Base-by-base conservation (phyloP, 768 basidiomycete genomes). In the Tricholoma matsutake region DNA sequence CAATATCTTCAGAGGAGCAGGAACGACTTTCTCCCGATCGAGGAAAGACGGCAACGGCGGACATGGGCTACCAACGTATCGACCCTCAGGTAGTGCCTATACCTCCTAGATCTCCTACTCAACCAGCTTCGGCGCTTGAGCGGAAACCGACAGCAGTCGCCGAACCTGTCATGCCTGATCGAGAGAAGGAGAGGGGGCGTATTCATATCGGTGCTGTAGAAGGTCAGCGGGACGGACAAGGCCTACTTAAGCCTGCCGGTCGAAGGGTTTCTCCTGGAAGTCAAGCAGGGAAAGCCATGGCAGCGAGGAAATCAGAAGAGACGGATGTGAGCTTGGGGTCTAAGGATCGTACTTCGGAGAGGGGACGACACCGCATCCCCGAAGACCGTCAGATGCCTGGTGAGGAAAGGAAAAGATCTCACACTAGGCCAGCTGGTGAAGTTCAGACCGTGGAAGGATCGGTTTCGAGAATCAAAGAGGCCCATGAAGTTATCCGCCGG, bases 191-290 rank as follows among this genome's bases (percentile, higher is more conserved):
- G 22, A 58, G 41, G 22, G 35, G 28, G 4, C 37, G n/a, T 56
- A 18, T 43, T 14, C 47, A 34, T 6, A 47, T 54, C 11, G 51
- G 13, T 28, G 54, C 22, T 16, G 28, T 18, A 47, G 51, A 39
- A 39, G 56, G 35, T 55, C 56, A 67, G 56, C 64, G 63, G 25
- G 71, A 68, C 51, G 54, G 57, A 22, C 71, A 68, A 58, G 65
- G 69, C 32, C 60, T 74, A 22, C 63, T 72, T 55, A 75, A 71
- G 64, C 72, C 73, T 39, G 63, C 68, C 20, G 75, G 75, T 20
- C 71, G 78, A 61, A 68, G 82, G n/a, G 78, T 80, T 35, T 80
- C 83, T 56, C 81, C 81, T 2, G 81, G 81, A n/a, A 82, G 81
- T 62, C 72, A 75, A 49, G 70, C 72, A 34, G 81, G 81, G 18